Conservation (phyloP, 1,284 basidiomycete species). For the Sparassis latifolia region DNA sequence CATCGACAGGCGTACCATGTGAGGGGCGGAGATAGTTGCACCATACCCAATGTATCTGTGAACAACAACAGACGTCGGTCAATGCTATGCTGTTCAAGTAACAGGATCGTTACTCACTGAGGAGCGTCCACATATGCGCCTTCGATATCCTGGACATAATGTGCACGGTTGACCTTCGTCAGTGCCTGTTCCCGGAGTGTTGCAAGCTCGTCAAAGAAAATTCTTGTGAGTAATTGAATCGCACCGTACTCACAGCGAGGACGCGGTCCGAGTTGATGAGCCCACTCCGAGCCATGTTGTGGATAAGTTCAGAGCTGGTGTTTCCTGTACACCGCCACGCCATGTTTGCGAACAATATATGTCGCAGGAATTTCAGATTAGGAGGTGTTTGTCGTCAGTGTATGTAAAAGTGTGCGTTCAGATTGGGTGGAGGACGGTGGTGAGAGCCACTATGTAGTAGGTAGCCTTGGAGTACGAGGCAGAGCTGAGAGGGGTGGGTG, state of each 20-base stretch:
- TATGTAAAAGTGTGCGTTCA: no score
- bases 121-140: constrained; percentile 78
- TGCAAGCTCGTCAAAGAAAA: not conserved
- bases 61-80: not conserved
- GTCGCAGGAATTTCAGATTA: no score
- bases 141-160: constrained; percentile 53
- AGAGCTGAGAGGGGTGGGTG: no score
- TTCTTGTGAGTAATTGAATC: not conserved
- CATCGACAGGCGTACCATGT: constrained; percentile 54
- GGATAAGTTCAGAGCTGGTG: constrained; percentile 66
- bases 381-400: no score
- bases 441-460: no score
- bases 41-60: constrained; percentile 66
- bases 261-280: constrained; percentile 55
- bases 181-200: constrained; percentile 47
- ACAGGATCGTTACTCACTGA: constrained; percentile 40
- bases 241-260: constrained; percentile 16
- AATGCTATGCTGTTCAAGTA: not conserved
- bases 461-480: no score
- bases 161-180: constrained; percentile 63
- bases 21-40: constrained; percentile 88
- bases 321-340: constrained; percentile 75
- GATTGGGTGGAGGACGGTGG: no score
- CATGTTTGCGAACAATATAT: constrained; percentile 31
- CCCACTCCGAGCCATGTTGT: constrained; percentile 50